Evolutionary conservation across 257 asterid species (phyloP), one percentile per base, ranked within the genome.

Genomic region (Orobanche coerulescens): DNA sequence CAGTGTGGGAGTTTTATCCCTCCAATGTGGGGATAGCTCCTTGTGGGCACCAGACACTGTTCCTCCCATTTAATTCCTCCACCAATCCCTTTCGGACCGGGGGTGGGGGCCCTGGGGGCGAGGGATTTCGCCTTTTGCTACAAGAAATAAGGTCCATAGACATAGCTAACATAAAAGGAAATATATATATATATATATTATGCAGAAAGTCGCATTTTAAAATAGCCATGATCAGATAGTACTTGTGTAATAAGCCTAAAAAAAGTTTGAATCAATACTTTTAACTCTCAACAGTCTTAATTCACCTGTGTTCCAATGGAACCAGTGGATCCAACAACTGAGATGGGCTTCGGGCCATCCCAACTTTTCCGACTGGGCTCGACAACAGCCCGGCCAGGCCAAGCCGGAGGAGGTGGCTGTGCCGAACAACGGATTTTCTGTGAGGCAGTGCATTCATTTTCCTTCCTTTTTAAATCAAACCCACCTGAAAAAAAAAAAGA

Each of bases 281-380:
- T n/a, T n/a, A n/a, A n/a, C n/a, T n/a, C n/a, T n/a, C n/a, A n/a
- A 57, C 31, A 22, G 14, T 56, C 18, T n/a, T 22, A 70, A 68
- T 67, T 72, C 49, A 93, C 99, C 97, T 93, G 99, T 22, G 97
- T 89, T 42, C 99, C 99, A 62, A 93, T 86, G 50, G 99, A 93
- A 66, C 99, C 99, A 60, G 99, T 93, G 40, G 99, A 93, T 49
- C 99, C 99, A 75, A 93, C 82, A 34, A 93, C 56, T 9, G 99
- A 83, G 64, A 93, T 89, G 59, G 97, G 99, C 79, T 93, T 93
- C 7, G 90, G 97, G 20, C 99, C 99, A 2, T 83, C 92, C 99
- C 99, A 93, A 40, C 22, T 76, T 75, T 77, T 82, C 33, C 79
- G 75, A 1, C 76, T 88, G 0, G 89, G 79, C 66, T 89, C 96